Evolutionary conservation across 148 eudicot genomes (phyloP).

Genomic region (Selenicereus undatus): DNA sequence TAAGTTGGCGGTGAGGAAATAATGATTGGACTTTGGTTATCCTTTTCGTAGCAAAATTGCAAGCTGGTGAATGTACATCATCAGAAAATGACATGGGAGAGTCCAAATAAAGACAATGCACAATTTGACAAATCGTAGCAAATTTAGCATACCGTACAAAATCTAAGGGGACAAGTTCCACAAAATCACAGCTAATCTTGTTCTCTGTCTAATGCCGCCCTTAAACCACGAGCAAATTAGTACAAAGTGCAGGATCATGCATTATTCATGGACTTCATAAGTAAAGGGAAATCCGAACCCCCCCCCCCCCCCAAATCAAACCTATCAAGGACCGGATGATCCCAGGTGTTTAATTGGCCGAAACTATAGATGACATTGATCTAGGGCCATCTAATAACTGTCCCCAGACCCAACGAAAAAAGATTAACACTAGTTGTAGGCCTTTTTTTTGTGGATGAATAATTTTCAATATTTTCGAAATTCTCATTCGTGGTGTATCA

Average conservation of each 20-base stretch:
- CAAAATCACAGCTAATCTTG: background rate
- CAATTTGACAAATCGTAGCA: background rate
- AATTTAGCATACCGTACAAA: background rate
- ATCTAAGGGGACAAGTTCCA: background rate
- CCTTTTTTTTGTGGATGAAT: background rate
- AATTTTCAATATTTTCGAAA: background rate
- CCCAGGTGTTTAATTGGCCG: background rate
- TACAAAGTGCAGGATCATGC: background rate
- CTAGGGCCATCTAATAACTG: background rate
- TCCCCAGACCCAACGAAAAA: background rate
- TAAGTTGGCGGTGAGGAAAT: conserved; percentile 7
- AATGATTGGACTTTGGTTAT: background rate
- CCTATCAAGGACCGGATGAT: background rate
- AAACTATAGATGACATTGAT: background rate
- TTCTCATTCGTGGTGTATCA: background rate
- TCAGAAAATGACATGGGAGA: background rate
- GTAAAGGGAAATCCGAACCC: background rate
- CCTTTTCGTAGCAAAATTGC: background rate
- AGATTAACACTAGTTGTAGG: background rate
- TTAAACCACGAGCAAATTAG: background rate
- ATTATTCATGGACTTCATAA: background rate
- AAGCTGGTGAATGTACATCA: conserved; percentile 5
- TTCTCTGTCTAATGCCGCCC: background rate
- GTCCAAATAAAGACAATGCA: conserved; percentile 1
- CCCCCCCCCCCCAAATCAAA: background rate